Conservation (phyloP, 768 basidiomycete genomes). For the Auricularia cornea region DNA sequence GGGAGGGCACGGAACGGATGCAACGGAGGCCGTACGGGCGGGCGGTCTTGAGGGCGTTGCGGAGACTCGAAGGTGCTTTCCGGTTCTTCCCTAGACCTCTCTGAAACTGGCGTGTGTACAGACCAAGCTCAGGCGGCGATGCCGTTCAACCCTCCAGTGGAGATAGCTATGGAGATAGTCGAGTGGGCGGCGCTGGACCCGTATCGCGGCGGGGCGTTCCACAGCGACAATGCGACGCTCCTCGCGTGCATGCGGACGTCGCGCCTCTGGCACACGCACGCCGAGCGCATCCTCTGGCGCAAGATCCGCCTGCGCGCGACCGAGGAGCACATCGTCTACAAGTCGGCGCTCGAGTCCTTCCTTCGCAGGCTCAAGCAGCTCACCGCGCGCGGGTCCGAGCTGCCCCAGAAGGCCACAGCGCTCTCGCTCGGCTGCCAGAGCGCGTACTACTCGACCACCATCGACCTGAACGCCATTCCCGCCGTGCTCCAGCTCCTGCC, state of each 20-base stretch:
- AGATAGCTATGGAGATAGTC: background rate
- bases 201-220: background rate
- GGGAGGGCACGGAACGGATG: no score
- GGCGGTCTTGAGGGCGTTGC: background rate
- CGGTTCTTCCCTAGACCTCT: background rate
- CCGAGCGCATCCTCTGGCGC: background rate
- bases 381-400: background rate
- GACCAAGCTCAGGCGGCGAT: background rate
- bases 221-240: background rate
- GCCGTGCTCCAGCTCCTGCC: background rate
- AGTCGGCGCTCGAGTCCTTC: background rate
- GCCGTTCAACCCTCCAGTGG: background rate
- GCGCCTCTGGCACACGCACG: background rate
- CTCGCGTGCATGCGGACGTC: background rate
- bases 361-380: background rate
- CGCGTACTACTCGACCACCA: background rate
- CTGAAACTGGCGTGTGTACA: background rate
- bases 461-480: background rate
- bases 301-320: background rate
- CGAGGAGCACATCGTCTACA: background rate
- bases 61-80: background rate
- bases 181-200: background rate
- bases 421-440: background rate
- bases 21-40: no score
- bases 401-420: background rate